Conservation (phyloP, 768 basidiomycete genomes). For the Cystofilobasidium macerans region DNA sequence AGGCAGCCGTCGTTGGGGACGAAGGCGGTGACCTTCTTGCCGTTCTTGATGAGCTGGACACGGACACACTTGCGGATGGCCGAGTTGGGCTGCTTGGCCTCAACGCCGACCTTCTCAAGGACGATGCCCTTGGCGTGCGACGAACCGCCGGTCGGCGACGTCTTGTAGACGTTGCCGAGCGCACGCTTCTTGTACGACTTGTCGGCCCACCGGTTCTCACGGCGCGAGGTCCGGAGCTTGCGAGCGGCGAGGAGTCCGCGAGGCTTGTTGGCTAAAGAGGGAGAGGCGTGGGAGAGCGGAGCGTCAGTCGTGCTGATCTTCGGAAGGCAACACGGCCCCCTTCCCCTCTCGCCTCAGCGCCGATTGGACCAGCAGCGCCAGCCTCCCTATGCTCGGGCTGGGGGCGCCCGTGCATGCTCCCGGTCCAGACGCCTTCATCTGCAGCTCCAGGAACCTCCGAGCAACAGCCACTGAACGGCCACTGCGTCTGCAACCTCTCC, state of each 20-base stretch:
- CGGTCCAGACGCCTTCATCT: too few relatives aligned
- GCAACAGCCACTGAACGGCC: too few relatives aligned
- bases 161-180: slow-evolving; percentile 98
- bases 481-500: too few relatives aligned
- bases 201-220: slow-evolving; percentile 98
- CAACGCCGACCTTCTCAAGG: slow-evolving; percentile 98
- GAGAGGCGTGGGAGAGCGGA: neutral
- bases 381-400: too few relatives aligned
- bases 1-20: slow-evolving; percentile 96
- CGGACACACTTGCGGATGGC: slow-evolving; percentile 99
- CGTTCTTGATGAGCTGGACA: slow-evolving; percentile 99
- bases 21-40: slow-evolving; percentile 99
- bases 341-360: too few relatives aligned
- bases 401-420: too few relatives aligned
- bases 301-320: too few relatives aligned
- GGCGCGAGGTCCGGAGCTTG: slow-evolving; percentile 86
- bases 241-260: slow-evolving; percentile 97
- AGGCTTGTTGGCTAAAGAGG: slow-evolving; percentile 78
- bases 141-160: slow-evolving; percentile 96
- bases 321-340: too few relatives aligned
- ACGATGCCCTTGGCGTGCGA: slow-evolving; percentile 99
- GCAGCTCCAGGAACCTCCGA: too few relatives aligned
- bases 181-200: slow-evolving; percentile 99
- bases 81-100: slow-evolving; percentile 99
- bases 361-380: too few relatives aligned